These are phyloP conservation scores for Symbiodinium pilosum DNA, from an alignment of 73 alveolate species.

Conservation along the genomic window DNA sequence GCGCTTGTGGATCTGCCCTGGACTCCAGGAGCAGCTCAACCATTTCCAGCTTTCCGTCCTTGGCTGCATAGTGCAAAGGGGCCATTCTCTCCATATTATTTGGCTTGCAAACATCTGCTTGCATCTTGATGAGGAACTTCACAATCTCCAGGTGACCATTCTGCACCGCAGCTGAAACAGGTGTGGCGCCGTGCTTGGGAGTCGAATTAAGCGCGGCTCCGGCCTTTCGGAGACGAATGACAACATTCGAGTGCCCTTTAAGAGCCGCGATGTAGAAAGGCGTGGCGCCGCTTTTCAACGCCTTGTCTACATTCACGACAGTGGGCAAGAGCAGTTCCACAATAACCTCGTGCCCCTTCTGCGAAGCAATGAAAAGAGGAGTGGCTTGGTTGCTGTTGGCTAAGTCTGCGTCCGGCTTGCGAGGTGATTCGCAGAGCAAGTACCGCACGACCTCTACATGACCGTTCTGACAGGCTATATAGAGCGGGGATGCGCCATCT, in stretches of 20 bases:
- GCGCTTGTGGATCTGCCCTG: too few relatives aligned
- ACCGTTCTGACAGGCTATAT: not conserved
- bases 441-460: not conserved
- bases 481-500: not conserved
- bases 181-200: not conserved
- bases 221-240: not conserved
- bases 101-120: not conserved
- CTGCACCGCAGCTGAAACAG: not conserved
- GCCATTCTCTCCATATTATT: not conserved
- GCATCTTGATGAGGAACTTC: not conserved
- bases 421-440: not conserved
- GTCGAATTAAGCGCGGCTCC: not conserved
- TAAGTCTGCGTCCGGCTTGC: not conserved
- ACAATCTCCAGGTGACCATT: not conserved
- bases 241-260: not conserved
- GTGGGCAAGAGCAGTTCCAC: not conserved
- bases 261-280: not conserved
- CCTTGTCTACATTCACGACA: not conserved
- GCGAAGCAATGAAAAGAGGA: not conserved
- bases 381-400: constrained; percentile 9
- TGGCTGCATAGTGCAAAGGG: not conserved
- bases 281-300: not conserved
- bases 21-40: too few relatives aligned
- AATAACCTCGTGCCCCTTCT: not conserved
- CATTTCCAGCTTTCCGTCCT: too few relatives aligned